Base-by-base conservation (phyloP, 192 early-diverging fungal species). In the Lobosporangium transversale region DNA sequence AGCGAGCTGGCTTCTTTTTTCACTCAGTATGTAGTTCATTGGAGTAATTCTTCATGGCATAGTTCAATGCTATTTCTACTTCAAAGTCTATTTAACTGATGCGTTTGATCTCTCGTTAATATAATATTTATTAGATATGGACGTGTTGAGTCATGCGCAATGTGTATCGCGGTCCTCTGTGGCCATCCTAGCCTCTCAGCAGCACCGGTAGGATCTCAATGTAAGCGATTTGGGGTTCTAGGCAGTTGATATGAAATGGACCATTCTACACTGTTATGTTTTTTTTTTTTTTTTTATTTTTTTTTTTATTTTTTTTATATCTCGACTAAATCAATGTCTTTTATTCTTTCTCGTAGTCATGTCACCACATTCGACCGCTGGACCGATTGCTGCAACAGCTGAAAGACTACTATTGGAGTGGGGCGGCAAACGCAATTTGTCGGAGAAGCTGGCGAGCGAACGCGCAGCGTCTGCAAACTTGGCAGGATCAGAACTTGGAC, bases 81-180 rank as follows among this genome's bases (percentile, higher is more conserved):
- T n/a, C n/a, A n/a, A n/a, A n/a, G n/a, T n/a, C n/a, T n/a, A n/a
- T n/a, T n/a, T n/a, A n/a, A n/a, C 37, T 33, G 5, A 54, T 58
- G 56, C 18, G 36, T 26, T 14, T 59, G 2, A 1, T 21, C 4
- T 4, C 30, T 40, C 37, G 37, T n/a, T n/a, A n/a, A n/a, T n/a
- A 29, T 4, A 9, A 29, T 23, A 27, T 17, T 4, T 52, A n/a
- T 69, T 37, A 81, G 69, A 6, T 95, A 87, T 61, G 89, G 89
- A 0, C 65, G 80, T 11, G 81, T 83, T 32, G 90, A 95, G 71
- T 81, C 89, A 17, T 96, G 94, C 61, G 92, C 94, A 33, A 95
- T 98, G 94, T 93, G 91, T 68, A 81, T 94, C 5, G 87, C 88
- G 1, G 86, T 96, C 53, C 79, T 91, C 49, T 91, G 89, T 53